Base-by-base conservation (phyloP, 345 rosid genomes). In the Eutrema japonicum region DNA sequence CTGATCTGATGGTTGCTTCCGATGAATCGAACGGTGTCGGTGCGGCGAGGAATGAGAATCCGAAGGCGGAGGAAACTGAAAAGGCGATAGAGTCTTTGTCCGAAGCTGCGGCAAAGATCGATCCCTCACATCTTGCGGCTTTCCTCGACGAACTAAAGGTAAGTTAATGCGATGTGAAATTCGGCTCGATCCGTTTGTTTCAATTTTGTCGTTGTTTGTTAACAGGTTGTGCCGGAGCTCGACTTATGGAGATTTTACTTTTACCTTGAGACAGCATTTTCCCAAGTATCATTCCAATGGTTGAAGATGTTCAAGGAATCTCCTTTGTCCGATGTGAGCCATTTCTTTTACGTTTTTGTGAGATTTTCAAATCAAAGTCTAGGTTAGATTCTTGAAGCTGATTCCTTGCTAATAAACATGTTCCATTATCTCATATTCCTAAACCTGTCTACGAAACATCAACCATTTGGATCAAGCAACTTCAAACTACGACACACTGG, bases 381-480 rank as follows among this genome's bases (percentile, higher is more conserved):
- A 30, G 30, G 29, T 32, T 14, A 57, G 27, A 8, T 57, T 36
- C 10, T 2, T 7, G 11, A 14, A 10, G 6, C 16, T 57, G 63
- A 57, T 57, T 57, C 10, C 10, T 53, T 57, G 16, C 51, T 29
- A 1, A 63, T 35, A 30, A 26, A 68, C 86, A 87, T 89, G 74
- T 82, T 38, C 91, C 89, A 2, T 74, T 85, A 53, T 80, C 82
- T 8, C 81, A 85, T 76, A 82, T 87, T 68, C 67, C 89, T 40
- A 81, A 85, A 47, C 72, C 73, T 43, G 86, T 87, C 51, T 81
- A 79, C 73, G 83, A 81, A 74, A 79, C 86, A 62, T 81, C 92
- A 4, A 70, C 66, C 54, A 85, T 83, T 27, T 87, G 92, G 92
- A 78, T 87, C 64, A 82, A 77, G 67, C 83, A 82, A 55, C 83